Evolutionary conservation across 768 basidiomycete species (phyloP), one percentile per base, ranked within the genome.

Genomic region (Suillus sp.): DNA sequence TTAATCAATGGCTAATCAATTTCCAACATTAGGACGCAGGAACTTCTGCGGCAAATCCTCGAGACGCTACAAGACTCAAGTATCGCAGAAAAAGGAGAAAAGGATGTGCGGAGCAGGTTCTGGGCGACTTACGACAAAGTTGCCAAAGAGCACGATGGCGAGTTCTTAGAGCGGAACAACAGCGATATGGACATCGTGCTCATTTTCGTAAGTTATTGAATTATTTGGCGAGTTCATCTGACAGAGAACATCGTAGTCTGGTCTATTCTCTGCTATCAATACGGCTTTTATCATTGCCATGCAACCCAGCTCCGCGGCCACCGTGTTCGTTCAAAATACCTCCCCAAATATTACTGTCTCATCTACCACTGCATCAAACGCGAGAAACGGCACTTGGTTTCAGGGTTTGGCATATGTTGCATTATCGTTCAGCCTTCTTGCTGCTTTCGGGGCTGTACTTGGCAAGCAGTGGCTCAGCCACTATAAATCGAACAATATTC

Each of bases 171-270:
- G 4, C 62, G 64, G 27, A 67, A 62, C 58, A 66, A 64, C 22
- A 62, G 64, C 30, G 64, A 66, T 35, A 64, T 71, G 50, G 66
- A 71, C 59, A 66, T 68, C 32, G 58, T 70, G 14, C 59, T 71
- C 9, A 64, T 71, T 61, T 71, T 71, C 57, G 70, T 71, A 59
- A 48, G 70, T 57, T 32, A n/a, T 32, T n/a, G 1, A 22, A 35
- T 35, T 14, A 7, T 54, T 35, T 1, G 34, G 7, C 14, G 53
- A 1, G 4, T 14, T 54, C 34, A 22, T 22, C 13, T 27, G 30
- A 64, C 30, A 37, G 27, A n/a, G 20, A 34, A 61, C 13, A 20
- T 35, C 34, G 34, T 35, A 64, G 63, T 59, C 59, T 27, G 45
- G 61, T 60, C 37, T 65, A 25, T 42, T 62, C 58, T 63, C 58